Conservation (phyloP, 2,329 filamentous ascomycete species). For the Diaporthe longicolla region DNA sequence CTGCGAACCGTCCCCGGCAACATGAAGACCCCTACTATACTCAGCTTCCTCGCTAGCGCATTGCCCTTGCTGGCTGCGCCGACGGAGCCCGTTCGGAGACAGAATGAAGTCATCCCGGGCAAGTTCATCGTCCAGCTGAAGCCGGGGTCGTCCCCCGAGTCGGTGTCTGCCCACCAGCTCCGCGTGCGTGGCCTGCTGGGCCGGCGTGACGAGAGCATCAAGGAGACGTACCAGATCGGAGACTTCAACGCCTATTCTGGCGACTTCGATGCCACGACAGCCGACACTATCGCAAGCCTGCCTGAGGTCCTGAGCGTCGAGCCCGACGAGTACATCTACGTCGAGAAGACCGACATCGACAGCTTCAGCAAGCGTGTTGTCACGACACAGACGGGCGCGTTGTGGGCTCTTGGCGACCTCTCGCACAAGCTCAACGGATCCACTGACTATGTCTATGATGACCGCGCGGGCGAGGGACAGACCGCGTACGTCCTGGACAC, state of each 20-base stretch:
- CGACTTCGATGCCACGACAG: neutral
- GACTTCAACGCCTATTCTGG: slow-evolving; percentile 27
- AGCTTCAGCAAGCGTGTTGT: slow-evolving; percentile 8
- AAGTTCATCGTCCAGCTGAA: slow-evolving; percentile 21
- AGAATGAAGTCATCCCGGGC: neutral
- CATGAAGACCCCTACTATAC: slow-evolving; percentile 7
- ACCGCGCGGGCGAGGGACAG: slow-evolving; percentile 21
- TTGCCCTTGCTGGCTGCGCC: slow-evolving; percentile 23
- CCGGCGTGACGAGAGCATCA: slow-evolving; percentile 19
- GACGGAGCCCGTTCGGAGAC: neutral
- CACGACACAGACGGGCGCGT: neutral
- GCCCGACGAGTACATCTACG: slow-evolving; percentile 21
- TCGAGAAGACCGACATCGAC: slow-evolving; percentile 24
- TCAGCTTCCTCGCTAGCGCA: slow-evolving; percentile 15
- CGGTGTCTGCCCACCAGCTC: slow-evolving; percentile 7
- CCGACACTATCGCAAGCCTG: neutral
- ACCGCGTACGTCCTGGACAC: slow-evolving; percentile 16
- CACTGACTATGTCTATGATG: slow-evolving; percentile 16
- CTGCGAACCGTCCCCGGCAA: neutral
- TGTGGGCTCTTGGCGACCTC: slow-evolving; percentile 14
- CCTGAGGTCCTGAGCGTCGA: slow-evolving; percentile 9
- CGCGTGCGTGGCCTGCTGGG: slow-evolving; percentile 11
- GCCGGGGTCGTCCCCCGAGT: slow-evolving; percentile 11
- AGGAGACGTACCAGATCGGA: slow-evolving; percentile 25
- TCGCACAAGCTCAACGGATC: slow-evolving; percentile 22